phyloP scores from a whole-genome alignment of 768 basidiomycete species.

The Lactarius vividus region DNA sequence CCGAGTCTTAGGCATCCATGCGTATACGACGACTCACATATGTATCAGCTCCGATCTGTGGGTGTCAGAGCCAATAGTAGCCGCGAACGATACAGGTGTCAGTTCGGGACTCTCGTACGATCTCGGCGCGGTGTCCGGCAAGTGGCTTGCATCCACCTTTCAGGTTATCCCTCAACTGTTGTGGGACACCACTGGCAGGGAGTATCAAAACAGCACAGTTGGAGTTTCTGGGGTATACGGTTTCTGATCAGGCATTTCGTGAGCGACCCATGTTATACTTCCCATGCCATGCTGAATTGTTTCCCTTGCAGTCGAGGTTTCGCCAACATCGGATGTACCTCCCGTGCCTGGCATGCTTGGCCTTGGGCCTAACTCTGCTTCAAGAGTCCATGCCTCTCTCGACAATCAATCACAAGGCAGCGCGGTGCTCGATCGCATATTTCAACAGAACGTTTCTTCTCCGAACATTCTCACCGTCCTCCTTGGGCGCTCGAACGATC shows the following conservation, averaged over 20 bases:
- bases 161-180: neutral
- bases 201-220: constrained; percentile 32
- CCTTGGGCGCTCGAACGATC: constrained; percentile 34
- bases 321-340: constrained; percentile 24
- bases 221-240: constrained; percentile 30
- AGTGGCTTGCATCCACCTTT: neutral
- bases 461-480: constrained; percentile 36
- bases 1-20: neutral
- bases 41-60: constrained; percentile 34
- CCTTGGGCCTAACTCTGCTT: constrained; percentile 35
- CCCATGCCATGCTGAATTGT: neutral
- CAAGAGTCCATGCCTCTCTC: constrained; percentile 24
- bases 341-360: constrained; percentile 34
- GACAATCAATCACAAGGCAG: constrained; percentile 30
- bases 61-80: constrained; percentile 32
- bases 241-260: constrained; percentile 35
- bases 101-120: constrained; percentile 27
- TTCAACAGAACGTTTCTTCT: constrained; percentile 33
- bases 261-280: constrained; percentile 6
- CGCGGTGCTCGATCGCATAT: constrained; percentile 35
- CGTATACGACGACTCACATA: neutral
- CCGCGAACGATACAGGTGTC: constrained; percentile 28
- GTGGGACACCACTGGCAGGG: constrained; percentile 29
- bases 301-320: constrained; percentile 14
- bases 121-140: constrained; percentile 1